Evolutionary conservation across 2,329 filamentous ascomycete genomes (phyloP).

Genomic region (Penicillium sp.): DNA sequence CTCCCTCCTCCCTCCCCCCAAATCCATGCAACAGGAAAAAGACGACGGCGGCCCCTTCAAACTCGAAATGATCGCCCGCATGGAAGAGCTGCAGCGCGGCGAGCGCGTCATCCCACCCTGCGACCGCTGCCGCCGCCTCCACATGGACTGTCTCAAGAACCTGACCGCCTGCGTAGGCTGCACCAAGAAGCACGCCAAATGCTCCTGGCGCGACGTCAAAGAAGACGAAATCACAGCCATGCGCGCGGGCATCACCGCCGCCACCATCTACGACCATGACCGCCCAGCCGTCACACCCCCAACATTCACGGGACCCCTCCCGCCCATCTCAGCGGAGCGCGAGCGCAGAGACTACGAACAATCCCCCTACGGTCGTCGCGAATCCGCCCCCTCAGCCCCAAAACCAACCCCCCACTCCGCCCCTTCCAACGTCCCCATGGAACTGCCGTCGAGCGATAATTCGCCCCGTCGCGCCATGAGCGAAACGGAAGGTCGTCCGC

Average conservation of each 20-base stretch:
- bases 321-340: conserved; percentile 18
- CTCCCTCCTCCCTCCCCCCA: conserved; percentile 52
- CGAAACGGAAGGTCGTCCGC: conserved; percentile 33
- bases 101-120: conserved; percentile 79
- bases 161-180: conserved; percentile 84
- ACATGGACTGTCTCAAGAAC: conserved; percentile 82
- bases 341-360: conserved; percentile 4
- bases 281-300: conserved; percentile 1
- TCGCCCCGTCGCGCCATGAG: conserved; percentile 42
- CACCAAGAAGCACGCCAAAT: conserved; percentile 88
- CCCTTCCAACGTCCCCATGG: conserved; percentile 25
- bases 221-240: conserved; percentile 63
- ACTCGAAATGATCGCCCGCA: conserved; percentile 69
- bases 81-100: conserved; percentile 74
- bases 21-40: conserved; percentile 50
- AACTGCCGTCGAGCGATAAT: conserved; percentile 19
- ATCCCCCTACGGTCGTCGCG: conserved; percentile 19
- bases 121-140: conserved; percentile 76
- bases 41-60: conserved; percentile 63
- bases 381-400: conserved; percentile 27
- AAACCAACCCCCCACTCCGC: conserved; percentile 23
- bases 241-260: conserved; percentile 11
- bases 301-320: conserved; percentile 2
- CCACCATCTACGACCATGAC: conserved; percentile 1
- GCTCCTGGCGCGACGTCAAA: conserved; percentile 79